phyloP scores from a whole-genome alignment of 75 land plant genomes.

The Pinus taeda region DNA sequence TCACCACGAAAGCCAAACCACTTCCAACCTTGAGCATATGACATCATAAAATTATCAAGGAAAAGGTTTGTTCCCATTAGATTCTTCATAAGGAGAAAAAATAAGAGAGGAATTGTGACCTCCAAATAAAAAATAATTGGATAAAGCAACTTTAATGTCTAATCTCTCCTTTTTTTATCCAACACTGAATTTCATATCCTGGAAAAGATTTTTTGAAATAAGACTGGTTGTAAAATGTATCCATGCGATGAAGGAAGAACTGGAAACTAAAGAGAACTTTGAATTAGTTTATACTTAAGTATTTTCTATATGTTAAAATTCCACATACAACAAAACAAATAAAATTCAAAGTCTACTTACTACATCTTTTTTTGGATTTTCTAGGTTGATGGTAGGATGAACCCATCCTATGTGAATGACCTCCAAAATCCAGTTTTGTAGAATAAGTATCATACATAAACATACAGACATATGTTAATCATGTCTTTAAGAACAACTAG shows the following conservation, averaged over 20 bases:
- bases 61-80: background rate
- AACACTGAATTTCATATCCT: slow-evolving; percentile 39
- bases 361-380: slow-evolving; percentile 40
- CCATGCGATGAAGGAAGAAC: background rate
- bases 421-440: slow-evolving; percentile 13
- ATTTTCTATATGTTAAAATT: background rate
- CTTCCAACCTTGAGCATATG: background rate
- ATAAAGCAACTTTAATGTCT: slow-evolving; percentile 46
- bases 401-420: slow-evolving; percentile 52
- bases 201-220: slow-evolving; percentile 1
- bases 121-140: slow-evolving; percentile 48
- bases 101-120: slow-evolving; percentile 48
- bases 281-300: background rate
- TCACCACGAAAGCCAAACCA: too few relatives aligned
- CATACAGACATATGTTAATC: background rate
- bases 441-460: background rate
- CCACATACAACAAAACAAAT: background rate
- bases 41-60: background rate
- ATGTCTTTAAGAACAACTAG: background rate
- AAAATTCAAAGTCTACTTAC: slow-evolving; percentile 13
- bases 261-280: background rate
- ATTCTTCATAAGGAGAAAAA: slow-evolving; percentile 35
- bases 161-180: slow-evolving; percentile 37
- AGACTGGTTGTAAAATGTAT: background rate
- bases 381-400: slow-evolving; percentile 49